Evolutionary conservation across 352 stramenopile species (phyloP), one percentile per base, ranked within the genome.

Genomic region (Phytophthora vignae): DNA sequence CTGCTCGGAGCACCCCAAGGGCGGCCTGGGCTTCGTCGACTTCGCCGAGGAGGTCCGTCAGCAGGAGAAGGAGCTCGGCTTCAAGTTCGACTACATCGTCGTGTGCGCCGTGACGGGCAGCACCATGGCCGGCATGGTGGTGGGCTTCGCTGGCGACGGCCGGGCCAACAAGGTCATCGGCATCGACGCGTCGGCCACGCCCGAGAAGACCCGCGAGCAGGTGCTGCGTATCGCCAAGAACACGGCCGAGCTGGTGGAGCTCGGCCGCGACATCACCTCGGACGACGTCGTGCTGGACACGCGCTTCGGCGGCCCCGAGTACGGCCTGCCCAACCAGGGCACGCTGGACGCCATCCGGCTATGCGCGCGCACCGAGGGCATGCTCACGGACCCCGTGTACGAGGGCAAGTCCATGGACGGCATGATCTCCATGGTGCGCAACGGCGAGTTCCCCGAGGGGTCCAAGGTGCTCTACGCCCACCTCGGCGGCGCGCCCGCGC

Each of bases 401-500:
- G 73, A 80, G n/a, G 73, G 73, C 29, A 80, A 80, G 53, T 80
- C 73, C 4, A 80, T 80, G 73, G 73, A 80, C 21, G 73, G 73
- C 15, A 80, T 80, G 73, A 71, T 80, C 48, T 72, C 64, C 0
- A 80, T 80, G 73, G 73, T 77, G 46, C 73, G 73, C 60, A 80
- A 77, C 36, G 69, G 73, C 40, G 73, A 80, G 56, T 80, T 80
- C 59, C 69, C 73, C 1, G 60, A 75, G 44, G 73, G 73, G 4
- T 80, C 73, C 27, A 80, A 80, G 53, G 69, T 80, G 25, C 40
- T 80, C 56, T 80, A 80, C 48, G 73, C 73, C 10, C 69, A 80
- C 27, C 22, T 80, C 48, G 73, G 73, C 17, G 73, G 73, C 14
- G 55, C 64, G n/a, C 73, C 73, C 22, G 73, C 64, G 29, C 61